Percentiles rank a stretch among this genome's conserved stretches.
Conservation (phyloP, 2,329 filamentous ascomycete species). For the Chaetomiaceae sp. region DNA sequence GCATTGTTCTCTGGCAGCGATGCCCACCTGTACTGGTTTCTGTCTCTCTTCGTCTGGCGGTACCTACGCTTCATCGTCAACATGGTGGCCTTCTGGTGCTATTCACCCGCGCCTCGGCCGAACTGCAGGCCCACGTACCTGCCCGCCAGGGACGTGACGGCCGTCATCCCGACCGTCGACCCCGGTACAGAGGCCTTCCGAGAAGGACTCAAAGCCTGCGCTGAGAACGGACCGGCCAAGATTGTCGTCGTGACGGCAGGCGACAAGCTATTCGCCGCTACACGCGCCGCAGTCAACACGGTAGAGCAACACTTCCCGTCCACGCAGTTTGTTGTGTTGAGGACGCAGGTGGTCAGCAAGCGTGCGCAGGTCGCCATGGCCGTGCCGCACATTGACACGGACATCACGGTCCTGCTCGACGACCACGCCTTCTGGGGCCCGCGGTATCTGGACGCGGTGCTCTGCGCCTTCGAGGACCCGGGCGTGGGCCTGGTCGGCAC, state of each 20-base stretch:
- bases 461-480: slow-evolving; percentile 40
- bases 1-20: background rate
- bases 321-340: slow-evolving; percentile 28
- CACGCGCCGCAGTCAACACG: slow-evolving; percentile 13
- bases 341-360: slow-evolving; percentile 37
- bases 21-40: slow-evolving; percentile 17
- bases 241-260: slow-evolving; percentile 44
- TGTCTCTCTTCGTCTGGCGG: slow-evolving; percentile 35
- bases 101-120: slow-evolving; percentile 30
- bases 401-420: slow-evolving; percentile 42
- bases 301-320: slow-evolving; percentile 12
- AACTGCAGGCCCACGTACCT: slow-evolving; percentile 27
- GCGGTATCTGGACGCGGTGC: slow-evolving; percentile 35
- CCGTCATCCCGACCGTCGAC: slow-evolving; percentile 47
- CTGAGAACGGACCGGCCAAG: slow-evolving; percentile 32
- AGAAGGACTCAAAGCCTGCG: slow-evolving; percentile 35
- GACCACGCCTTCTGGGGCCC: slow-evolving; percentile 48
- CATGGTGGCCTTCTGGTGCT: slow-evolving; percentile 35
- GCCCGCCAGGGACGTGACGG: slow-evolving; percentile 37
- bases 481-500: slow-evolving; percentile 50
- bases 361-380: slow-evolving; percentile 41
- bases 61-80: slow-evolving; percentile 43
- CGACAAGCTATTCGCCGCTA: slow-evolving; percentile 19
- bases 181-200: slow-evolving; percentile 36
- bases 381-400: slow-evolving; percentile 32